Evolutionary conservation across 2,329 filamentous ascomycete species (phyloP).

Genomic region (Coniochaeta sp.): DNA sequence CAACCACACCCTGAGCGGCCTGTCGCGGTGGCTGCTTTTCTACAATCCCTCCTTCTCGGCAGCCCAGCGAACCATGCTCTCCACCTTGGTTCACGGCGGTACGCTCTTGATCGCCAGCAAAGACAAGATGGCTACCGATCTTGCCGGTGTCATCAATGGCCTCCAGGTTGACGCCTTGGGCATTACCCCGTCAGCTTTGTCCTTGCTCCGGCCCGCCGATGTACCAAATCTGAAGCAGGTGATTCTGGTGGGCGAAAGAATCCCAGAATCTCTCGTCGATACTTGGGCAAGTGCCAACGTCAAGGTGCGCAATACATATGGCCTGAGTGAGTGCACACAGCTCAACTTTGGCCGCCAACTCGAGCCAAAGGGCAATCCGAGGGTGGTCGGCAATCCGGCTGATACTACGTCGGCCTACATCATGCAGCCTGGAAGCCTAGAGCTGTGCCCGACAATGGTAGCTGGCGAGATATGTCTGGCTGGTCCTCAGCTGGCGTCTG

Average conservation of each 20-base stretch:
- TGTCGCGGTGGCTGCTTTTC: not conserved
- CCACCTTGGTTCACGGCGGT: not conserved
- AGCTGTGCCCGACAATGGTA: constrained; percentile 1
- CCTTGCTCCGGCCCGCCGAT: constrained; percentile 8
- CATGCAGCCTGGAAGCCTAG: not conserved
- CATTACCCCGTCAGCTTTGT: constrained; percentile 12
- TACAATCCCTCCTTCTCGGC: not conserved
- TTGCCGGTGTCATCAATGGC: not conserved
- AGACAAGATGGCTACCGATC: not conserved
- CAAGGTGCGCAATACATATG: not conserved
- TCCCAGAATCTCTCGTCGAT: not conserved
- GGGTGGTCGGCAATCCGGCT: not conserved
- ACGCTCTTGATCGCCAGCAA: not conserved
- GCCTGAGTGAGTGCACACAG: not conserved
- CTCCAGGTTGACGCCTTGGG: constrained; percentile 5
- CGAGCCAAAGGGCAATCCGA: not conserved
- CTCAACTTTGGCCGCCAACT: not conserved
- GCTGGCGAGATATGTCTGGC: constrained; percentile 3
- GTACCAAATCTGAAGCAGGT: constrained; percentile 6
- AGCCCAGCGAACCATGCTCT: not conserved
- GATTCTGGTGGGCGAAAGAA: not conserved
- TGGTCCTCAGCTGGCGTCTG: constrained; percentile 1
- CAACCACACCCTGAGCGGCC: constrained; percentile 1
- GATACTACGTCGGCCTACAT: not conserved
- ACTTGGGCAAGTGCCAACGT: not conserved